Evolutionary conservation across 495 filamentous ascomycete genomes (phyloP).

Genomic region (Neurospora intermedia): DNA sequence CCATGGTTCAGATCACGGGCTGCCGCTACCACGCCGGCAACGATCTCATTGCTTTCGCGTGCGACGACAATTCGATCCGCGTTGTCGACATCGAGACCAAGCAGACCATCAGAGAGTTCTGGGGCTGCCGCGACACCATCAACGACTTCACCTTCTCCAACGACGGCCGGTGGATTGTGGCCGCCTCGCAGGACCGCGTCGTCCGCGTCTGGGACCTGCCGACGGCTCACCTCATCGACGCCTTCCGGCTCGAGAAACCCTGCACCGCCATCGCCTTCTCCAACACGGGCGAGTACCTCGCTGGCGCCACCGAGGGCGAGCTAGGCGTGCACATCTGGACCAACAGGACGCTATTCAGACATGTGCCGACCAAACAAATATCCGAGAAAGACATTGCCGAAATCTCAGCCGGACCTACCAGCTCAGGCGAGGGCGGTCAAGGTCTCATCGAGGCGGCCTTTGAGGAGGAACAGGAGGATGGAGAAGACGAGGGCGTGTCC

Average conservation of each 20-base stretch:
- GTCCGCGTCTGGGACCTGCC: conserved; percentile 92
- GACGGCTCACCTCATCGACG: conserved; percentile 88
- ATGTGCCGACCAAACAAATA: conserved; percentile 72
- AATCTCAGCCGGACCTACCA: conserved; percentile 48
- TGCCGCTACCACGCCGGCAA: conserved; percentile 69
- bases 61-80: conserved; percentile 79
- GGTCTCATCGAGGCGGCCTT: conserved; percentile 58
- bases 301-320: conserved; percentile 71
- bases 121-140: conserved; percentile 72
- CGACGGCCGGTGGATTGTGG: conserved; percentile 89
- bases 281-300: conserved; percentile 80
- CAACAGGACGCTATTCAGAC: conserved; percentile 80
- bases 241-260: conserved; percentile 60
- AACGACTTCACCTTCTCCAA: conserved; percentile 86
- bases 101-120: conserved; percentile 82
- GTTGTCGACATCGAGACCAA: conserved; percentile 86
- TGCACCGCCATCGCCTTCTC: conserved; percentile 84
- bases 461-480: conserved; percentile 35
- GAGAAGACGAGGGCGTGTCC: conserved; percentile 34
- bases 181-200: conserved; percentile 70
- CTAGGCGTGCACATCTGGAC: conserved; percentile 93
- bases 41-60: conserved; percentile 81
- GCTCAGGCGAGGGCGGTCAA: conserved; percentile 74
- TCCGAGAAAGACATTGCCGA: conserved; percentile 59
- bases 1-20: conserved; percentile 64